A percentile compares a stretch with the other conserved stretches of the same genome.
These are phyloP conservation scores for Pleurotus pulmonarius DNA, from an alignment of 768 basidiomycete species.

Conservation along the genomic window DNA sequence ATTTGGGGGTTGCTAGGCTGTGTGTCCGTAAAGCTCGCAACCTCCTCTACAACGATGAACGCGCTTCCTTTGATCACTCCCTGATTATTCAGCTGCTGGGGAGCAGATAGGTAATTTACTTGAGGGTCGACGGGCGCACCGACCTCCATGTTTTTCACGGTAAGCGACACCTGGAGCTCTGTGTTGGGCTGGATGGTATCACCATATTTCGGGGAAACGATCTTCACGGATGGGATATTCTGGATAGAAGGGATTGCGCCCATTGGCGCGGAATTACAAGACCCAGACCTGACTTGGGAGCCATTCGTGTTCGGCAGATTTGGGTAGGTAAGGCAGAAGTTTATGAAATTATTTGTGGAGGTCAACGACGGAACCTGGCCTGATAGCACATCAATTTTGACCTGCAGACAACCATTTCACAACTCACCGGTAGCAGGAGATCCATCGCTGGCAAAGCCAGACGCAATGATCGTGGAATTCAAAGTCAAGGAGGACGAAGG, in stretches of 20 bases:
- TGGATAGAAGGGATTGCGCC: constrained; percentile 45
- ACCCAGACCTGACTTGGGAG: constrained; percentile 45
- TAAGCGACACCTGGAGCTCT: constrained; percentile 47
- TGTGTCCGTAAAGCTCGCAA: constrained; percentile 40
- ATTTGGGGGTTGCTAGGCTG: constrained; percentile 42
- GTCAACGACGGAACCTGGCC: constrained; percentile 52
- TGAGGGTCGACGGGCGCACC: constrained; percentile 57
- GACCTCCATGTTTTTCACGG: constrained; percentile 39
- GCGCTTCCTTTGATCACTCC: constrained; percentile 56
- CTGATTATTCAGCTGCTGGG: constrained; percentile 45
- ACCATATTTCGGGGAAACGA: constrained; percentile 39
- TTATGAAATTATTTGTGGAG: constrained; percentile 60
- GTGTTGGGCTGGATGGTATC: constrained; percentile 38
- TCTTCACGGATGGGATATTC: constrained; percentile 48
- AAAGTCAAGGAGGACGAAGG: neutral
- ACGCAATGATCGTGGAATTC: neutral
- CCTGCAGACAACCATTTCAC: neutral
- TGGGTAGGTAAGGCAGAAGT: constrained; percentile 43
- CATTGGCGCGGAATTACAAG: constrained; percentile 59
- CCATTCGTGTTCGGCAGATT: constrained; percentile 53
- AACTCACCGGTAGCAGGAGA: neutral
- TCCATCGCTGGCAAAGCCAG: neutral
- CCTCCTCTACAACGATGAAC: constrained; percentile 52
- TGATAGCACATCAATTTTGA: neutral
- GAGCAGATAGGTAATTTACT: constrained; percentile 52